Base-by-base conservation (phyloP, 2,329 filamentous ascomycete genomes). In the Epichloe bromicola region DNA sequence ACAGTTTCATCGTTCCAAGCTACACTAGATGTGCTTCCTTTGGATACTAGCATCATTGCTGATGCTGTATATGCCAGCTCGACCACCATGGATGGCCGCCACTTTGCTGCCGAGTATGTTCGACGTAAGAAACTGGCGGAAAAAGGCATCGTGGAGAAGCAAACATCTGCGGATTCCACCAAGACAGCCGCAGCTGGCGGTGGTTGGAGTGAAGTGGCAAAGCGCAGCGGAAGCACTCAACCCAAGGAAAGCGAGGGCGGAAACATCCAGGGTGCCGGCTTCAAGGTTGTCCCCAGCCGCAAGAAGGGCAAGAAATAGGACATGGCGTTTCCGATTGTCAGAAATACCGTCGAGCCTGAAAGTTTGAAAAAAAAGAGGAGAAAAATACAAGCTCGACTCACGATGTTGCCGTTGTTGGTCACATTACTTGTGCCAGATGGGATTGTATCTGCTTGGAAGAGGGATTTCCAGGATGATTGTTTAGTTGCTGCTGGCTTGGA, bases 161-260 rank as follows among this genome's bases (percentile, higher is more conserved):
- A 86, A 50, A 75, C 80, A 15, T 74, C 78, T 46, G 75, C 70
- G 47, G 76, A 80, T 3, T 39, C 39, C 46, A 75, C 72, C 55
- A 63, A 75, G 62, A 51, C 67, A 60, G 54, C 72, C 66, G 56
- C 68, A 47, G 62, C 69, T 26, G 71, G 74, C 26, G 83, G 86
- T 51, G 91, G 91, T 19, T 98, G 93, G 93, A 95, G 78, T 59
- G 93, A 97, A 70, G 93, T 98, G 49, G 93, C 93, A 1, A 97
- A 97, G 82, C 96, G 96, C 75, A 85, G 86, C 46, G 69, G 71
- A 50, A 70, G 72, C 51, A 53, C 54, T 39, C 58, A 60, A 49
- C 51, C 55, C 48, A 74, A 72, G 54, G 75, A 76, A 34, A 70
- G 59, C 64, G 65, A 64, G 66, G 61, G 68, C 59, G 61, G 61